Base-by-base conservation (phyloP, 2,329 filamentous ascomycete species). In the Neofusicoccum sp. region DNA sequence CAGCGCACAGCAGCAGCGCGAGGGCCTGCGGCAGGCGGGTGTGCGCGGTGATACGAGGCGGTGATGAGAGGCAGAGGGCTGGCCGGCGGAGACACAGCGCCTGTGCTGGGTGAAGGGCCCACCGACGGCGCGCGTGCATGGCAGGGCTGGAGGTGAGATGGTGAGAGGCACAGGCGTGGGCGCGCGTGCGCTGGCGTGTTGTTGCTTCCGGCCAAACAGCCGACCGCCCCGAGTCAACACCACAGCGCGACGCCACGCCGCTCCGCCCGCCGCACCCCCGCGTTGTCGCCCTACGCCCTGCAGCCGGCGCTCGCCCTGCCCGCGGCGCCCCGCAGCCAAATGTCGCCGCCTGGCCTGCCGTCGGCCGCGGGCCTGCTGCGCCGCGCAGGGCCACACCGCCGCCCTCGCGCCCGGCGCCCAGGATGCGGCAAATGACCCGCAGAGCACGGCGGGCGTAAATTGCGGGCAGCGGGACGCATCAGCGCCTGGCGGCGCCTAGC, bases 11-110 rank as follows among this genome's bases (percentile, higher is more conserved):
- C 20, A 20, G 20, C 20, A 20, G 20, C 20, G 20, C 20, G 20
- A 20, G 20, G 20, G 20, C 20, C 20, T 20, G 20, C 20, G 20
- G 20, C 20, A 20, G 20, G 20, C 20, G 20, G 20, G 20, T 20
- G 20, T 20, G 20, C 20, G 20, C 20, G 20, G 20, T 26, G 51
- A 56, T 56, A 56, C 51, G 51, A 56, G 51, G 51, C 51, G 51
- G 51, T 56, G 51, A 56, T 56, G 28, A 30, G 36, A 7, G 38
- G 3, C 45, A 16, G 34, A 56, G 38, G 38, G 51, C 51, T 43
- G 51, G 43, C n/a, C 26, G 36, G 14, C 5, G 20, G 11, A 7
- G 34, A 38, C 4, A 26, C 11, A 8, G 24, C 9, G 44, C 44
- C 44, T 47, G 49, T 40, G 33, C 26, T 1, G 28, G 33, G 33